Evolutionary conservation across 441 rosid species (phyloP).

Genomic region (Breynia disticha): DNA sequence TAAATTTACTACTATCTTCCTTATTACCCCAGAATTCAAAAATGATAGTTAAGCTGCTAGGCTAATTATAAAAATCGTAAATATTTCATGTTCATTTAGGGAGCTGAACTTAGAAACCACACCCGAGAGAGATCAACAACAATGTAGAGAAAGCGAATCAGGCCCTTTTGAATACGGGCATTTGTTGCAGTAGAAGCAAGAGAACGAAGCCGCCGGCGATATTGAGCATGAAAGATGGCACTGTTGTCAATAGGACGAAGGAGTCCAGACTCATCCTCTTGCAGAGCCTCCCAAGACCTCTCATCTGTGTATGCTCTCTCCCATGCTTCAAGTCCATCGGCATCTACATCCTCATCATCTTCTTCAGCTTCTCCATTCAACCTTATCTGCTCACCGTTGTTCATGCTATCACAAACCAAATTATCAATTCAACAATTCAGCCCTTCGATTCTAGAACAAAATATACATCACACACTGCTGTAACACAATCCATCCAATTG

Average conservation of each 20-base stretch:
- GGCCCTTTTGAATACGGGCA: slow-evolving; percentile 82
- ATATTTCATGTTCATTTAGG: too few species aligned
- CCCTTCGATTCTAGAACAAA: background rate
- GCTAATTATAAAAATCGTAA: too few species aligned
- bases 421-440: background rate
- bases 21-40: too few species aligned
- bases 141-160: slow-evolving; percentile 73
- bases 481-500: too few species aligned
- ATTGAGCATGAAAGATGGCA: slow-evolving; percentile 66
- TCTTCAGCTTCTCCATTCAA: slow-evolving; percentile 39
- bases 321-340: slow-evolving; percentile 61
- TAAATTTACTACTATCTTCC: too few species aligned
- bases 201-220: slow-evolving; percentile 56
- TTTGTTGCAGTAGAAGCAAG: slow-evolving; percentile 38
- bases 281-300: slow-evolving; percentile 82
- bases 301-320: slow-evolving; percentile 75
- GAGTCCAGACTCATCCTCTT: slow-evolving; percentile 85
- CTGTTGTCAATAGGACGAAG: slow-evolving; percentile 73
- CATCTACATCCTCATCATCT: slow-evolving; percentile 29
- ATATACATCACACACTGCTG: too few species aligned
- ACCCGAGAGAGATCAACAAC: slow-evolving; percentile 86
- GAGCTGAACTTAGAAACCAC: background rate
- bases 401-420: slow-evolving; percentile 18
- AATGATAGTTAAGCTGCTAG: too few species aligned
- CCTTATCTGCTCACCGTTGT: slow-evolving; percentile 32